Conservation (phyloP, 345 rosid genomes). For the Citrus hindsii region DNA sequence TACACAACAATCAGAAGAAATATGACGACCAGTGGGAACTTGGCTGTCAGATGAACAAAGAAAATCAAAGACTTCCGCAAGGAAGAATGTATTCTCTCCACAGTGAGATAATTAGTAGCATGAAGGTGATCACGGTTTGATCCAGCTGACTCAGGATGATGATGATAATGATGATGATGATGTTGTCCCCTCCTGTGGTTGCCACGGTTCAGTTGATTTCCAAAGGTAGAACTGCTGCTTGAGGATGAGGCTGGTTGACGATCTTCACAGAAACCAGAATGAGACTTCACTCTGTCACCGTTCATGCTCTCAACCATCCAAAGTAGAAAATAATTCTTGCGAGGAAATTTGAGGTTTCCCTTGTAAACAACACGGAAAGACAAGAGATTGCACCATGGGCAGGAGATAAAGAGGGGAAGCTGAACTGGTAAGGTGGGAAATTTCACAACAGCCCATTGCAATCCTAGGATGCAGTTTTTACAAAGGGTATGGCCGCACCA, state of each 20-base stretch:
- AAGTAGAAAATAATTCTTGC: slow-evolving; percentile 80
- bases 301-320: slow-evolving; percentile 98
- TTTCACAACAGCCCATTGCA: slow-evolving; percentile 74
- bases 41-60: slow-evolving; percentile 77
- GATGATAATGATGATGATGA: slow-evolving; percentile 24
- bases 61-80: slow-evolving; percentile 61
- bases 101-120: slow-evolving; percentile 26
- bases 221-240: slow-evolving; percentile 22
- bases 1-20: slow-evolving; percentile 74
- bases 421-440: slow-evolving; percentile 72
- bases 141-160: slow-evolving; percentile 32
- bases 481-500: slow-evolving; percentile 97
- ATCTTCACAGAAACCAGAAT: slow-evolving; percentile 30
- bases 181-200: slow-evolving; percentile 37
- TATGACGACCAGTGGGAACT: slow-evolving; percentile 84
- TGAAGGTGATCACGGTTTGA: slow-evolving; percentile 20
- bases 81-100: slow-evolving; percentile 45
- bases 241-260: slow-evolving; percentile 37
- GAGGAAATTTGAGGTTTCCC: slow-evolving; percentile 74
- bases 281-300: slow-evolving; percentile 55
- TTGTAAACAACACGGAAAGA: slow-evolving; percentile 75
- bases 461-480: slow-evolving; percentile 78
- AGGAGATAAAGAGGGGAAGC: slow-evolving; percentile 84
- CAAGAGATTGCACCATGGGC: slow-evolving; percentile 88
- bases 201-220: slow-evolving; percentile 27